phyloP scores from a whole-genome alignment of 2,329 filamentous ascomycete genomes.

The Curvularia sp. region DNA sequence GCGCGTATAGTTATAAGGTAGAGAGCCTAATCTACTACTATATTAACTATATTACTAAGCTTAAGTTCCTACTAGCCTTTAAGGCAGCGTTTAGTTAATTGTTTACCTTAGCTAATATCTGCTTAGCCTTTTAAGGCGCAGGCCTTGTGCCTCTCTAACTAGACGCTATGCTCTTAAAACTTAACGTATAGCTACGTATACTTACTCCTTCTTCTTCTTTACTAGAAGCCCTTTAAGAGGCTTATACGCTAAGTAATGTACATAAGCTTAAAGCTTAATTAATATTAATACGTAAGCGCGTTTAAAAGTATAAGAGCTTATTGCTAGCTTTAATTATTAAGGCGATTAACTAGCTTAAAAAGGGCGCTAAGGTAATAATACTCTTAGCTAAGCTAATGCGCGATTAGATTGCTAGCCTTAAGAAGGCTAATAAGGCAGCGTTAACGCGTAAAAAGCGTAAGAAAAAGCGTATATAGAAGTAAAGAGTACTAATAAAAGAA shows the following conservation, averaged over 20 bases:
- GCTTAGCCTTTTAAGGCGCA: constrained; percentile 34
- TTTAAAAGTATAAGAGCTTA: not conserved
- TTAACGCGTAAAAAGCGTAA: no score
- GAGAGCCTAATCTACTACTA: constrained; percentile 1
- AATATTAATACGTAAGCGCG: not conserved
- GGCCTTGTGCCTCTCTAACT: constrained; percentile 41
- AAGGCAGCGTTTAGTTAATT: constrained; percentile 2
- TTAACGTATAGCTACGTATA: constrained; percentile 27
- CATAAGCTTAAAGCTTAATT: constrained; percentile 8
- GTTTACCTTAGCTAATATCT: constrained; percentile 38
- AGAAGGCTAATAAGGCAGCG: no score
- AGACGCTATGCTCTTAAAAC: constrained; percentile 41
- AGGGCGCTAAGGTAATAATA: no score
- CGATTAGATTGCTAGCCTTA: no score
- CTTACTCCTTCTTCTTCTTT: constrained; percentile 7
- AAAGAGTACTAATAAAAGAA: no score
- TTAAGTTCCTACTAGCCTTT: not conserved
- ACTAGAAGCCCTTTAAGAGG: constrained; percentile 8
- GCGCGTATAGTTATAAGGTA: constrained; percentile 6
- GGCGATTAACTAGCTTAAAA: no score
- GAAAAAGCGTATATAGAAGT: no score
- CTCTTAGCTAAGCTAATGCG: no score
- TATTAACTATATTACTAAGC: constrained; percentile 9
- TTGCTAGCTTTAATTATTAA: constrained; percentile 15
- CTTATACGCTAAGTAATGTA: constrained; percentile 16